Base-by-base conservation (phyloP, 441 rosid species). In the Corymbia calophylla region DNA sequence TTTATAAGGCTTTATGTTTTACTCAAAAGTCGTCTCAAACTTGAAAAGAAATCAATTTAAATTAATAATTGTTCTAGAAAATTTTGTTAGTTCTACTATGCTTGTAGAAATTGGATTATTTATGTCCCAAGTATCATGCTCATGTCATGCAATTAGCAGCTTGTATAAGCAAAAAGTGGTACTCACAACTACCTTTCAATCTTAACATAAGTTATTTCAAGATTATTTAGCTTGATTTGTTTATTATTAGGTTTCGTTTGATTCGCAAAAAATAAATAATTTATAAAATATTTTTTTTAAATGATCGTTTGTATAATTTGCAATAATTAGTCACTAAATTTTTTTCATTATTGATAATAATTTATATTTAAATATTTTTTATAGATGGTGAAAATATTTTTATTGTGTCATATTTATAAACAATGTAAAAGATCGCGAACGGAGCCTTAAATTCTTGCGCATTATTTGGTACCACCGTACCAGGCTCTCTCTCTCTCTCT, bases 331-430 rank as follows among this genome's bases (percentile, higher is more conserved):
- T 58, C 1, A 9, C 9, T 4, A 58, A 4, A 1, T 23, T 1
- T 1, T 23, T 23, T 23, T 58, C 0, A 58, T 58, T 25, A 58
- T 25, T 1, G 1, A 58, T 0, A 58, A 58, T 0, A 10, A 56
- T 23, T 56, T 56, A 56, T 23, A 56, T 23, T 0, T 23, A 2
- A 58, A 58, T 23, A 58, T 10, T 25, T 25, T 56, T 58, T 9
- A 25, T 58, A 58, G 25, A 4, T 58, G 10, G 25, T 56, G 0
- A 56, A 9, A 56, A 7, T 9, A 55, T 0, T 0, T 39, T 39
- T 39, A 39, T 39, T 1, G 6, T 4, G 44, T 39, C 44, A 39
- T 39, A 39, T 39, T 39, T 39, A 39, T 39, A 39, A 39, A 39
- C 44, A 39, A 39, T 39, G 44, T 39, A 39, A 39, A 39, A 39